Percentiles rank a stretch among this genome's conserved stretches.
These are phyloP conservation scores for Hericium erinaceus DNA, from an alignment of 768 basidiomycete genomes.

Conservation along the genomic window DNA sequence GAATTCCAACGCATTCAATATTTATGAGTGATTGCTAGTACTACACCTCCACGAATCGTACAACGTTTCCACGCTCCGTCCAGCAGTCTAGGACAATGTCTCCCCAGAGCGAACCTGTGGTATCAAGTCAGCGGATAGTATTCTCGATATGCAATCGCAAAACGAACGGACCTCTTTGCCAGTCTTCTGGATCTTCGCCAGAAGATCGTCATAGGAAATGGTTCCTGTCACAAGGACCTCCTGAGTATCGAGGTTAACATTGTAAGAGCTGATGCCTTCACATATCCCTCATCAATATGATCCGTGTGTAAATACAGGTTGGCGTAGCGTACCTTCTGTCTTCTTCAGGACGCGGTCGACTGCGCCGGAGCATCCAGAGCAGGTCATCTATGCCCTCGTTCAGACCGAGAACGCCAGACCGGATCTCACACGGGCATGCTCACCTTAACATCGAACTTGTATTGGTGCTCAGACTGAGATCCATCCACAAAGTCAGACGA, in stretches of 20 bases:
- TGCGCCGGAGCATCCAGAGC: constrained; percentile 79
- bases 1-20: too few species aligned
- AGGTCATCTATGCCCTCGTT: constrained; percentile 60
- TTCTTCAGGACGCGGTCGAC: constrained; percentile 67
- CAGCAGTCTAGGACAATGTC: background rate
- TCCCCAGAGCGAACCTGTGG: constrained; percentile 7
- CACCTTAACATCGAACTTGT: constrained; percentile 83
- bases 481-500: background rate
- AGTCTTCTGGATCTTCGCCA: constrained; percentile 79
- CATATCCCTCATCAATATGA: too few species aligned
- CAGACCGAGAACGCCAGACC: too few species aligned
- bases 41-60: too few species aligned
- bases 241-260: constrained; percentile 59
- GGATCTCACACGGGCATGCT: background rate
- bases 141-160: background rate
- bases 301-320: constrained; percentile 1
- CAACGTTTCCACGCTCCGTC: background rate
- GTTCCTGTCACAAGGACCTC: constrained; percentile 60
- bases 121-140: background rate
- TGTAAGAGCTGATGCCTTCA: constrained; percentile 43
- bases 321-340: constrained; percentile 37
- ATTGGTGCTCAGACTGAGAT: constrained; percentile 31
- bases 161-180: constrained; percentile 67
- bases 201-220: constrained; percentile 53
- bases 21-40: too few species aligned